Conservation (phyloP, 495 filamentous ascomycete genomes). For the Xylaria acuta region DNA sequence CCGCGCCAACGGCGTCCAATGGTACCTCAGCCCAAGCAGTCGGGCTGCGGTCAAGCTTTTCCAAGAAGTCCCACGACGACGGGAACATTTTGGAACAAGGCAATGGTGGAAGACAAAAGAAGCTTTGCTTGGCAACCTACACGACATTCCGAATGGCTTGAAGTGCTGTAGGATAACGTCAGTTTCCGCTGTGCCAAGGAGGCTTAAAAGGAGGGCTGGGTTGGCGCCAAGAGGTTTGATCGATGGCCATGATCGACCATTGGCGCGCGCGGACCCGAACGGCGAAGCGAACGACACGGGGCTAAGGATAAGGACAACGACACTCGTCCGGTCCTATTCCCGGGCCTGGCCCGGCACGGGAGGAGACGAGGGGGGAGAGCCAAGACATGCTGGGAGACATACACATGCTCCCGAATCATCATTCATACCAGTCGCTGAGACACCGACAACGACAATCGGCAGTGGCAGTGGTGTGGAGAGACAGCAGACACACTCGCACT, state of each 20-base stretch:
- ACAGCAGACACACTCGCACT: constrained; percentile 26
- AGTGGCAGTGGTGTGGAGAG: background rate
- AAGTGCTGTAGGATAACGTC: constrained; percentile 43
- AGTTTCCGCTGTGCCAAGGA: constrained; percentile 43
- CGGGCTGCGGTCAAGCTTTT: constrained; percentile 21
- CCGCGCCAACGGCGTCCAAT: background rate
- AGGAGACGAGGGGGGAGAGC: background rate
- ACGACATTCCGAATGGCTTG: constrained; percentile 46
- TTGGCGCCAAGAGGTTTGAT: constrained; percentile 33
- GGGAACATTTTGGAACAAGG: constrained; percentile 6
- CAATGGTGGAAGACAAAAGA: constrained; percentile 32
- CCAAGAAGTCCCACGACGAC: constrained; percentile 7
- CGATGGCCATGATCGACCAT: constrained; percentile 35
- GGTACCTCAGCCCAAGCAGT: background rate
- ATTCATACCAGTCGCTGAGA: constrained; percentile 38
- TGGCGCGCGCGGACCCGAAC: constrained; percentile 25
- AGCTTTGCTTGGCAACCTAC: constrained; percentile 46
- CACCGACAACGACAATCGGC: constrained; percentile 35
- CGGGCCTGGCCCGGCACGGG: background rate
- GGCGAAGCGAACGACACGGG: constrained; percentile 33
- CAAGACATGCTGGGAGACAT: constrained; percentile 35
- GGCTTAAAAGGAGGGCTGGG: constrained; percentile 32
- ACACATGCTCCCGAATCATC: constrained; percentile 48
- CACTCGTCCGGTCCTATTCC: constrained; percentile 11
- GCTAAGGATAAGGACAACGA: constrained; percentile 28